phyloP scores from a whole-genome alignment of 129 eudicot species.

The Flaveria trinervia region DNA sequence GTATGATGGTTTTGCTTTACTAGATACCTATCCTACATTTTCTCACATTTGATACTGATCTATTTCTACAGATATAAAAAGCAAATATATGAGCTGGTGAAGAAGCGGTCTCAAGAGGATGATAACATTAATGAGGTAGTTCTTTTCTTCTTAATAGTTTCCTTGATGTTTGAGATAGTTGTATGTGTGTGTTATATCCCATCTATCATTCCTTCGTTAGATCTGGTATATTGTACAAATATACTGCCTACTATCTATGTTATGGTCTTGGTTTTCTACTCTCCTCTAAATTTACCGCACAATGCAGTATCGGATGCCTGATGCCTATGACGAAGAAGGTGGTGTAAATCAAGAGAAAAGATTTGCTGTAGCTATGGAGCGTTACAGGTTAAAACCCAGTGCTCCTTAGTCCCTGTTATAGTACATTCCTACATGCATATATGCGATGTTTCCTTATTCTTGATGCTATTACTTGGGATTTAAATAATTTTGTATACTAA shows the following conservation, averaged over 20 bases:
- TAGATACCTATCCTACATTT: constrained; percentile 17
- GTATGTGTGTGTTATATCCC: neutral
- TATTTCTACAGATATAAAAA: constrained; percentile 73
- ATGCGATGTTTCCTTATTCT: neutral
- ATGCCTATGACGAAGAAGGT: constrained; percentile 86
- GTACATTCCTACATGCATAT: neutral
- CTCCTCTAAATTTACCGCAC: constrained; percentile 2
- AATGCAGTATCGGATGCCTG: constrained; percentile 90
- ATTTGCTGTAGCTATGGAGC: constrained; percentile 92
- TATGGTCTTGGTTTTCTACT: neutral
- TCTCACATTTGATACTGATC: constrained; percentile 12
- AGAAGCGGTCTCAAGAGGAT: constrained; percentile 76
- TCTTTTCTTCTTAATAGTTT: neutral
- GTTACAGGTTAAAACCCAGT: constrained; percentile 61
- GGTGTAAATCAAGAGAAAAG: constrained; percentile 91
- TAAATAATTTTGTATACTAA: constrained; percentile 12
- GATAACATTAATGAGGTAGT: constrained; percentile 69
- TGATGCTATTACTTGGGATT: constrained; percentile 3
- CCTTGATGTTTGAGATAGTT: constrained; percentile 13
- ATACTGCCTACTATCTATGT: neutral
- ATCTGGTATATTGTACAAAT: neutral
- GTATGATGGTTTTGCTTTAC: constrained; percentile 1
- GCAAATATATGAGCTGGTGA: constrained; percentile 74
- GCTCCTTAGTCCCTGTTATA: neutral
- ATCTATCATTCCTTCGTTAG: neutral